A percentile compares a stretch with the other conserved stretches of the same genome.
Evolutionary conservation across 345 rosid species (phyloP).

Genomic region (Camelina hispida): DNA sequence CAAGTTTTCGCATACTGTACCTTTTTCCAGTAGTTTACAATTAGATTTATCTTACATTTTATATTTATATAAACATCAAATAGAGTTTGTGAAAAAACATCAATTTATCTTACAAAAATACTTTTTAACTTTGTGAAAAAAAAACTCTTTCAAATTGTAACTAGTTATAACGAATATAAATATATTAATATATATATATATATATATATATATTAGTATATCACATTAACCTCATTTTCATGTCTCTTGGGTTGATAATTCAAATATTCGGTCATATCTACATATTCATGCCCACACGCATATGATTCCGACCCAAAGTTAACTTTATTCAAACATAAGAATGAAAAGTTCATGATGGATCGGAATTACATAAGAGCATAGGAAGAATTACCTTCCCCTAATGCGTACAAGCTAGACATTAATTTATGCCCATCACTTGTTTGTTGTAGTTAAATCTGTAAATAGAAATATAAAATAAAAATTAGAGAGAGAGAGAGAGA

Average conservation of each 20-base stretch:
- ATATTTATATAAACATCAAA: background rate
- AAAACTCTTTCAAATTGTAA: too few relatives aligned
- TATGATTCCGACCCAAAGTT: background rate
- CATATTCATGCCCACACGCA: background rate
- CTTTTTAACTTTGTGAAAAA: too few relatives aligned
- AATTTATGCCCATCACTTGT: slow-evolving; percentile 9
- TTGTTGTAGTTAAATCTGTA: background rate
- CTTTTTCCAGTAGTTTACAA: background rate
- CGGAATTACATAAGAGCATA: background rate
- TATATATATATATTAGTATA: too few relatives aligned
- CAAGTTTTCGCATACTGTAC: background rate
- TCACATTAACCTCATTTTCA: too few relatives aligned
- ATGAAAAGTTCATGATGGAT: slow-evolving; percentile 5
- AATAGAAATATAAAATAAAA: background rate
- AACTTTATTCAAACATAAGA: background rate
- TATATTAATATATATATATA: background rate
- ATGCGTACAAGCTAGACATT: slow-evolving; percentile 12
- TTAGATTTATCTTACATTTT: background rate
- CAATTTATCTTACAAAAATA: too few relatives aligned
- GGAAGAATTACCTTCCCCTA: background rate
- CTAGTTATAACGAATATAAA: background rate
- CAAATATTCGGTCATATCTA: background rate
- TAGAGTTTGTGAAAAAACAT: too few relatives aligned
- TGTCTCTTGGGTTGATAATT: background rate
- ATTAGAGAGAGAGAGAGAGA: background rate